phyloP scores from a whole-genome alignment of 2,329 filamentous ascomycete species.

The Ceratocystis eucalypticola region DNA sequence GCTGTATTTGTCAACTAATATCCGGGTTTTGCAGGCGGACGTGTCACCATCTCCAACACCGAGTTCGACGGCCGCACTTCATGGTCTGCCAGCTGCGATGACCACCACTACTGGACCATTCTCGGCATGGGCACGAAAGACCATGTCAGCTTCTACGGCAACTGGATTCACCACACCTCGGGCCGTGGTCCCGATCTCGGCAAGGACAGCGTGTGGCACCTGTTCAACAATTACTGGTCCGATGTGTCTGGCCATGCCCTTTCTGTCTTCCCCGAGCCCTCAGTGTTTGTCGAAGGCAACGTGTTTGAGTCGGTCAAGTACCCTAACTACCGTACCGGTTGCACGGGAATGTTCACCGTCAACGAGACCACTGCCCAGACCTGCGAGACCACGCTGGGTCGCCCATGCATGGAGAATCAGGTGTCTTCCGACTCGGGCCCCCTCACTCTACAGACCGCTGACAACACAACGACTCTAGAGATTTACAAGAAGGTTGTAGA shows the following conservation, averaged over 20 bases:
- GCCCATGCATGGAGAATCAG: slow-evolving; percentile 23
- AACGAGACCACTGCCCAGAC: slow-evolving; percentile 23
- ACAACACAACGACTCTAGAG: slow-evolving; percentile 19
- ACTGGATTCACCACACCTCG: slow-evolving; percentile 33
- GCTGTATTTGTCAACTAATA: background rate
- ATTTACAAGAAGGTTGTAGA: slow-evolving; percentile 21
- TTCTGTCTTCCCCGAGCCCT: slow-evolving; percentile 26
- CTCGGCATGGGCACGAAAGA: slow-evolving; percentile 31
- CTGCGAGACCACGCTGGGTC: slow-evolving; percentile 20
- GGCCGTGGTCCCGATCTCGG: slow-evolving; percentile 28
- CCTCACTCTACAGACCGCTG: slow-evolving; percentile 19
- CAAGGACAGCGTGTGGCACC: slow-evolving; percentile 23
- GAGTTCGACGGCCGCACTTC: slow-evolving; percentile 32
- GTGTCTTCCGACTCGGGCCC: slow-evolving; percentile 16
- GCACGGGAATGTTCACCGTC: slow-evolving; percentile 22
- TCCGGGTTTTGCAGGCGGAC: slow-evolving; percentile 18
- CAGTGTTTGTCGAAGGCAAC: slow-evolving; percentile 33
- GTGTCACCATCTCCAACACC: slow-evolving; percentile 35
- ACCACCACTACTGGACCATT: slow-evolving; percentile 35
- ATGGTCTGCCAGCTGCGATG: slow-evolving; percentile 33
- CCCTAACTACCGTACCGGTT: slow-evolving; percentile 25
- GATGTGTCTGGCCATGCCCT: slow-evolving; percentile 33
- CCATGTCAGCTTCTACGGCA: slow-evolving; percentile 31
- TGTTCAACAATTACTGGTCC: slow-evolving; percentile 34
- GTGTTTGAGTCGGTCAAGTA: slow-evolving; percentile 31